Percentiles rank a stretch among this genome's conserved stretches.
Evolutionary conservation across 352 stramenopile genomes (phyloP).

Genomic region (Ophiocytium majus): DNA sequence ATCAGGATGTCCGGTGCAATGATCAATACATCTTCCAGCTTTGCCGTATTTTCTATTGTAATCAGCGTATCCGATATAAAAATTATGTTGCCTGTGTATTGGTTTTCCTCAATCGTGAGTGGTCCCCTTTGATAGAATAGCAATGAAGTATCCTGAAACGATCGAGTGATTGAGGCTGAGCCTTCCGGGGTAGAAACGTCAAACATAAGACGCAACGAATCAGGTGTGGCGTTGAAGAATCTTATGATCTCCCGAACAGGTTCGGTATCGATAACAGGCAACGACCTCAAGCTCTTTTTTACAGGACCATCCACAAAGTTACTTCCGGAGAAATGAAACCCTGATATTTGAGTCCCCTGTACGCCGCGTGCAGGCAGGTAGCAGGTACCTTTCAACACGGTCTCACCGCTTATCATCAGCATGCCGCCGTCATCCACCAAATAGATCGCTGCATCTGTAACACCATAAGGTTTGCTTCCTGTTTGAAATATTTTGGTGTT

Average conservation of each 20-base stretch:
- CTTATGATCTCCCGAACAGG: too few relatives aligned
- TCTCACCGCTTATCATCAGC: not conserved
- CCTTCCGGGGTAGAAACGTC: too few relatives aligned
- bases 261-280: too few relatives aligned
- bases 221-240: too few relatives aligned
- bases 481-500: too few relatives aligned
- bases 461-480: too few relatives aligned
- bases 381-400: not conserved
- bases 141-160: not conserved
- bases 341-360: not conserved
- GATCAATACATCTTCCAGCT: slow-evolving; percentile 13
- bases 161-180: too few relatives aligned
- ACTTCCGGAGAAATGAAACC: too few relatives aligned
- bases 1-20: not conserved
- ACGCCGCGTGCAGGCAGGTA: not conserved
- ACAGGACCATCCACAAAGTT: too few relatives aligned
- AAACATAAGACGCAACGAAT: too few relatives aligned
- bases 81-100: not conserved
- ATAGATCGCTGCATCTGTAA: not conserved
- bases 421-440: not conserved
- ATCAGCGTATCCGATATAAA: not conserved
- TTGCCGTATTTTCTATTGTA: not conserved
- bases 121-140: not conserved
- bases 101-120: not conserved
- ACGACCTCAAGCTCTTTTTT: too few relatives aligned